Percentiles rank a stretch among this genome's conserved stretches.
Evolutionary conservation across 768 basidiomycete species (phyloP).

Genomic region (Lepiota venenata): DNA sequence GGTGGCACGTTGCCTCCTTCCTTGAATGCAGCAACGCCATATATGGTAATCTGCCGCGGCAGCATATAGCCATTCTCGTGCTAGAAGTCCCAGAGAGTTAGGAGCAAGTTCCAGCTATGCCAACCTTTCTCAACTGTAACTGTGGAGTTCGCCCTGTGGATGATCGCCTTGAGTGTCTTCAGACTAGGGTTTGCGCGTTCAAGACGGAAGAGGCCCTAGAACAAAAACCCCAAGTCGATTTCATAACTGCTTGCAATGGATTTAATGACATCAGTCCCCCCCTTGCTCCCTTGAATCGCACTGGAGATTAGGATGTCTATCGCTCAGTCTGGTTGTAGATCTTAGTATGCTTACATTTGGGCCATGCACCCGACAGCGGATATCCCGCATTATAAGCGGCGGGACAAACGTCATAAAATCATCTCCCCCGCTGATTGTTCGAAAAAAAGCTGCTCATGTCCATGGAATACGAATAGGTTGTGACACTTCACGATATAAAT

Average conservation of each 20-base stretch:
- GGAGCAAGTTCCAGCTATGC: background rate
- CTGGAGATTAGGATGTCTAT: background rate
- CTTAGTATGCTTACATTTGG: too few relatives aligned
- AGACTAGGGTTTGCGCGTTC: background rate
- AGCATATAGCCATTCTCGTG: background rate
- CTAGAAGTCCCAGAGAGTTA: background rate
- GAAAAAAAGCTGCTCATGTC: background rate
- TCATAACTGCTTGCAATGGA: too few relatives aligned
- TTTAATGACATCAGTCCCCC: background rate
- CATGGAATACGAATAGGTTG: conserved; percentile 7
- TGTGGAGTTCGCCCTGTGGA: background rate
- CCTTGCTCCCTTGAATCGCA: background rate
- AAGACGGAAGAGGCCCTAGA: too few relatives aligned
- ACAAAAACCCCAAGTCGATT: too few relatives aligned
- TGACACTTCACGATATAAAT: background rate
- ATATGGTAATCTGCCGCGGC: background rate
- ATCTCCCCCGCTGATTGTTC: background rate
- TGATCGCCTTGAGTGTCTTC: background rate
- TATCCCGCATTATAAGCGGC: background rate
- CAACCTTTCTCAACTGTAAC: background rate
- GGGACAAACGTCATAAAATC: background rate
- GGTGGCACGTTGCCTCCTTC: background rate
- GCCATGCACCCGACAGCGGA: background rate
- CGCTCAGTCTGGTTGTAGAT: background rate
- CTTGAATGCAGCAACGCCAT: background rate